Percentiles rank a stretch among this genome's conserved stretches.
These are phyloP conservation scores for Aspergillus oerlinghausenensis DNA, from an alignment of 2,329 filamentous ascomycete genomes.

Conservation along the genomic window DNA sequence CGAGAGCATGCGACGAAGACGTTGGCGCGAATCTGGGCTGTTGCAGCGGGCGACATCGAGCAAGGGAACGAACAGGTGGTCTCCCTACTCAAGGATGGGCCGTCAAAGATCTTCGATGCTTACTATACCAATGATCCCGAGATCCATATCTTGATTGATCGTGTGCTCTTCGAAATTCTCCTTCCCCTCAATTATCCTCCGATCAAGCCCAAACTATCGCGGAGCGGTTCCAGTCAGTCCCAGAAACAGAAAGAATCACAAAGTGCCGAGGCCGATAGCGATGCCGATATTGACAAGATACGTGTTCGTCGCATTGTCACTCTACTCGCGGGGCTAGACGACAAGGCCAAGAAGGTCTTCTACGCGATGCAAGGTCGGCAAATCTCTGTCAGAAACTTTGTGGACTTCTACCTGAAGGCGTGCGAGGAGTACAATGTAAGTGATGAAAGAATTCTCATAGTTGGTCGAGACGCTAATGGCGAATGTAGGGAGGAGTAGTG, in stretches of 20 bases:
- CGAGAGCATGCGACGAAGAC: conserved; percentile 83
- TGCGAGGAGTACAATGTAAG: conserved; percentile 77
- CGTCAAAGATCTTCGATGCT: conserved; percentile 77
- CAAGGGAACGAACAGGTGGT: conserved; percentile 73
- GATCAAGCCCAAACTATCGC: conserved; percentile 51
- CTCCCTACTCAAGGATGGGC: conserved; percentile 72
- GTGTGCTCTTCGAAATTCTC: conserved; percentile 79
- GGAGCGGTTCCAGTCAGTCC: conserved; percentile 46
- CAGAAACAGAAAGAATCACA: conserved; percentile 50
- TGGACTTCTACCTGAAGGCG: conserved; percentile 72
- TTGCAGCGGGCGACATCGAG: conserved; percentile 80
- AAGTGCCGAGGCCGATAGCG: conserved; percentile 32
- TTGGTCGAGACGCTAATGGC: not conserved
- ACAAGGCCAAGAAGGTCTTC: conserved; percentile 77
- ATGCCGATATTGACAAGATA: conserved; percentile 54
- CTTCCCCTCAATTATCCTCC: conserved; percentile 86
- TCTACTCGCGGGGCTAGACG: conserved; percentile 72
- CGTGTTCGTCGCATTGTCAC: conserved; percentile 80
- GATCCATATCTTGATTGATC: conserved; percentile 77
- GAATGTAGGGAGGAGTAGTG: conserved; percentile 64
- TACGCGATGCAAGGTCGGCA: conserved; percentile 80
- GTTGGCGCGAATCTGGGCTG: conserved; percentile 86
- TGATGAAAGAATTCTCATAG: not conserved
- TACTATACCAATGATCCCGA: conserved; percentile 88
- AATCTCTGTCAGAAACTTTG: conserved; percentile 65